phyloP scores from a whole-genome alignment of 345 rosid species.

The Iberis pinnata region DNA sequence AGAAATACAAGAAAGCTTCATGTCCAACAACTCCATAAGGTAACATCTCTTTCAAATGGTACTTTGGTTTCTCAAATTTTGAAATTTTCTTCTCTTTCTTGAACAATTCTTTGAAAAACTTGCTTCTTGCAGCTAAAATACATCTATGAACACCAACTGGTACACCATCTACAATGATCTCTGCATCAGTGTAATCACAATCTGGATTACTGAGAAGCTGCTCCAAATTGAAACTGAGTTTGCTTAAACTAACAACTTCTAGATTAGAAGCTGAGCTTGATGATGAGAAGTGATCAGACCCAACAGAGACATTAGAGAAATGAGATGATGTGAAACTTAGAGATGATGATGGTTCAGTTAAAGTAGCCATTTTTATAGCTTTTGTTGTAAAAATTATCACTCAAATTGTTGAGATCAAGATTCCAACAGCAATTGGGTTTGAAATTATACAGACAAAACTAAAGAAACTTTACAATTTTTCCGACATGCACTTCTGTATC shows the following conservation, averaged over 20 bases:
- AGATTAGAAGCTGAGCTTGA: slow-evolving; percentile 38
- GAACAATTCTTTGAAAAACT: slow-evolving; percentile 64
- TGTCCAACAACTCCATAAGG: slow-evolving; percentile 69
- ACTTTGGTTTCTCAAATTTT: slow-evolving; percentile 44
- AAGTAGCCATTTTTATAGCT: slow-evolving; percentile 23
- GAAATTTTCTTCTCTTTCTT: slow-evolving; percentile 38
- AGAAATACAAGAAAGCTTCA: slow-evolving; percentile 68
- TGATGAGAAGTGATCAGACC: slow-evolving; percentile 18
- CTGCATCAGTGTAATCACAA: slow-evolving; percentile 73
- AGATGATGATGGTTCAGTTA: slow-evolving; percentile 77
- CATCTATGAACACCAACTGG: slow-evolving; percentile 79
- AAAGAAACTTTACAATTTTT: too few species aligned
- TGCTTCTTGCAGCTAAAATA: slow-evolving; percentile 77
- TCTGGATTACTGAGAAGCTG: slow-evolving; percentile 51
- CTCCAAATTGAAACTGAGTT: slow-evolving; percentile 77
- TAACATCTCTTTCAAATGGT: slow-evolving; percentile 44
- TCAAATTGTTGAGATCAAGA: slow-evolving; percentile 18
- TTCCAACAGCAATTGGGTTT: background rate
- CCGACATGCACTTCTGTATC: too few species aligned
- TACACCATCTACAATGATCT: slow-evolving; percentile 56
- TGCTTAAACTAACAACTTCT: slow-evolving; percentile 62
- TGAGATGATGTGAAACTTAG: slow-evolving; percentile 78
- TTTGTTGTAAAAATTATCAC: background rate
- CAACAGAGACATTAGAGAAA: slow-evolving; percentile 45
- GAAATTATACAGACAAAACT: too few species aligned